Base-by-base conservation (phyloP, 441 rosid species). In the Melastoma candidum region DNA sequence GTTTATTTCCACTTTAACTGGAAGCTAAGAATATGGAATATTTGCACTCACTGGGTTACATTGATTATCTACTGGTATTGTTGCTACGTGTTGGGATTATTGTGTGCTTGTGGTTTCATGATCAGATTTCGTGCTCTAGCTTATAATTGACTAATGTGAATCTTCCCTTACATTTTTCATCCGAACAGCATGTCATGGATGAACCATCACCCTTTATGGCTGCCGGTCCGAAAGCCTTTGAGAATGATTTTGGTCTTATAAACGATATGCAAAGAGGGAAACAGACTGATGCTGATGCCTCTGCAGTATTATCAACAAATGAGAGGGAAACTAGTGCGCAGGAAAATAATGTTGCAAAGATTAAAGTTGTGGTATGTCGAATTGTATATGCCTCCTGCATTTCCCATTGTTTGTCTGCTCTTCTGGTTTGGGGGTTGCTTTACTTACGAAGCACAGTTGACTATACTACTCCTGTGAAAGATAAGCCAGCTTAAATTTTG, bases 131-230 rank as follows among this genome's bases (percentile, higher is more conserved):
- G 45, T 52, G 11, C 24, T 26, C 22, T 22, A 10, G 14, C 46
- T 25, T 8, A 36, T 52, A 17, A 24, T 32, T 52, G 41, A 32
- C 5, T 32, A 4, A 6, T 32, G 1, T 8, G 8, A 32, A 32
- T 32, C 41, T 36, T 36, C 26, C 56, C 13, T 17, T 54, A 50
- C 39, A 49, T 47, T 44, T 17, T 53, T 9, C n/a, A 58, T 63
- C 14, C 62, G 69, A 64, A 63, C 95, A 93, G 99, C 95, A 87
- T 73, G 83, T 77, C 61, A 86, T 87, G 11, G 74, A 94, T 46
- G 99, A 85, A 67, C 90, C 88, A 67, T 86, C 96, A 1, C 96
- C 96, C n/a, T 81, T 86, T 71, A 65, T 85, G 77, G 83, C 93
- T 52, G 80, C 77, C 70, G 77, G 71, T 61, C 70, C 77, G 32